A percentile compares a stretch with the other conserved stretches of the same genome.
Conservation (phyloP, 441 rosid genomes). For the Syzygium malaccense region DNA sequence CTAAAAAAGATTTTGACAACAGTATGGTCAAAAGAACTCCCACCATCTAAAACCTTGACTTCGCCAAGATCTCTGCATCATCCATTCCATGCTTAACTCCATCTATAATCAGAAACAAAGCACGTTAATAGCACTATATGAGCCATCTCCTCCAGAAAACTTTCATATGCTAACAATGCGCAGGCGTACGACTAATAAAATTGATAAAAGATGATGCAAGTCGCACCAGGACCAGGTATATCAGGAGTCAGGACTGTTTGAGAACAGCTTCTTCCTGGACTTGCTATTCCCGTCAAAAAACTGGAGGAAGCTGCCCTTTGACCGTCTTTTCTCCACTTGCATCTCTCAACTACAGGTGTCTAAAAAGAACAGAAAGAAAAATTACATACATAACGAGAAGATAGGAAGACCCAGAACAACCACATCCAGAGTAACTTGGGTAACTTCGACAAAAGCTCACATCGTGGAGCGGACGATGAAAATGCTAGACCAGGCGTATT, state of each 20-base stretch:
- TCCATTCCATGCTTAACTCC: constrained; percentile 37
- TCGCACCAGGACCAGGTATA: constrained; percentile 21
- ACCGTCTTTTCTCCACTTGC: constrained; percentile 67
- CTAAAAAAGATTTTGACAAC: neutral
- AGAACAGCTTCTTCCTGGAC: constrained; percentile 71
- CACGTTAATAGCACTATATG: neutral
- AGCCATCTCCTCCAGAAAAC: neutral
- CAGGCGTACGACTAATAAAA: neutral
- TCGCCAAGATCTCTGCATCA: constrained; percentile 21
- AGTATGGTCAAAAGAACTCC: constrained; percentile 1
- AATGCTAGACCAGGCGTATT: neutral
- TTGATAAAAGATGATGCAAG: neutral
- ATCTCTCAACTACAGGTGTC: constrained; percentile 11
- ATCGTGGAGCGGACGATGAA: neutral
- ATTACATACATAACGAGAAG: neutral
- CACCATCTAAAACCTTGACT: constrained; percentile 33
- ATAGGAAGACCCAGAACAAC: constrained; percentile 1
- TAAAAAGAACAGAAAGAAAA: constrained; percentile 16
- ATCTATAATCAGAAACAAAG: constrained; percentile 19
- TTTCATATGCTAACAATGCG: neutral
- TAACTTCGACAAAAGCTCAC: neutral
- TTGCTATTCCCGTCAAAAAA: constrained; percentile 86
- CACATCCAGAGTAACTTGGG: neutral
- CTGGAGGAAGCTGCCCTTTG: constrained; percentile 58
- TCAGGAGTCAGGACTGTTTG: constrained; percentile 32